phyloP scores from a whole-genome alignment of 768 basidiomycete genomes.

The Rossbeevera mucosa region DNA sequence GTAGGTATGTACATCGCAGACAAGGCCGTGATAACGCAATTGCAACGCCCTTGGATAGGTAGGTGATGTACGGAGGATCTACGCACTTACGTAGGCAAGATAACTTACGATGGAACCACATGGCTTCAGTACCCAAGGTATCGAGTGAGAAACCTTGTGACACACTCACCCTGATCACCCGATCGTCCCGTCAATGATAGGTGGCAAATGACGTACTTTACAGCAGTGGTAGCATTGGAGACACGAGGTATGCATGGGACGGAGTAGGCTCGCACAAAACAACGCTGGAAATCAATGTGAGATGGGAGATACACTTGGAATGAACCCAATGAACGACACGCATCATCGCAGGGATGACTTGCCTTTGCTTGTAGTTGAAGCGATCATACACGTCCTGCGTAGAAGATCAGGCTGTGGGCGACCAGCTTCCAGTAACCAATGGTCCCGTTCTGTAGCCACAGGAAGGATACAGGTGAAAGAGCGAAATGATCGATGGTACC shows the following conservation, averaged over 20 bases:
- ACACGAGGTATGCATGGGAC: constrained; percentile 74
- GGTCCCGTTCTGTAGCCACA: background rate
- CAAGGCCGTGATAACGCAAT: constrained; percentile 13
- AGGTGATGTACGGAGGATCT: background rate
- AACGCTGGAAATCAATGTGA: constrained; percentile 41
- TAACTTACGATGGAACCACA: too few relatives aligned
- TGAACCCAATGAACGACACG: constrained; percentile 56
- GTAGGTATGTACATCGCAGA: constrained; percentile 32
- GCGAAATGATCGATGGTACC: background rate
- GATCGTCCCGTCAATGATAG: too few relatives aligned
- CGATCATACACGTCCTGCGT: constrained; percentile 46
- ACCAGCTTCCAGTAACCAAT: background rate
- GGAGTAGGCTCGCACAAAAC: constrained; percentile 65
- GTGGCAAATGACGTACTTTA: constrained; percentile 40
- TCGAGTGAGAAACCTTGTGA: constrained; percentile 57
- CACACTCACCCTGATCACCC: too few relatives aligned
- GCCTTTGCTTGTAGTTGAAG: constrained; percentile 52
- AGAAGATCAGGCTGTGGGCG: background rate
- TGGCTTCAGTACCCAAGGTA: constrained; percentile 61
- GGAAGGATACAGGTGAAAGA: background rate
- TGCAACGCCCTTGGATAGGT: constrained; percentile 14
- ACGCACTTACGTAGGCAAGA: constrained; percentile 45
- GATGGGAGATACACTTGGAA: constrained; percentile 47
- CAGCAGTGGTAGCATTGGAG: constrained; percentile 48
- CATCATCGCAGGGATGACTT: constrained; percentile 49